A percentile compares a stretch with the other conserved stretches of the same genome.
These are phyloP conservation scores for Metarhizium anisopliae DNA, from an alignment of 2,329 filamentous ascomycete genomes.

Conservation along the genomic window DNA sequence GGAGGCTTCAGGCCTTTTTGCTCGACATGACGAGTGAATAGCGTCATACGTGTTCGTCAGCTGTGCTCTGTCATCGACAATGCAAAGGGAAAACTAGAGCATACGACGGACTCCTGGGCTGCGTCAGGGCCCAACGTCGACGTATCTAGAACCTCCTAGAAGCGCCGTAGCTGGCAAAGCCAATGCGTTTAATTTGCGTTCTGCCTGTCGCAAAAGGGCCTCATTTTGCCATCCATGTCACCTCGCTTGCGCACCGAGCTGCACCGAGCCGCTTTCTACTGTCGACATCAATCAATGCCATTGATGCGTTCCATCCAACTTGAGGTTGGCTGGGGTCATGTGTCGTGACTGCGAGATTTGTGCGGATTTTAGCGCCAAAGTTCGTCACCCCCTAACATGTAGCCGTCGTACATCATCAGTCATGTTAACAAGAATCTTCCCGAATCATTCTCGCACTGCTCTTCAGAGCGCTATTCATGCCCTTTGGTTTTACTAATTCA, in stretches of 20 bases:
- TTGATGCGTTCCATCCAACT: background rate
- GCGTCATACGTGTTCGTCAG: no score
- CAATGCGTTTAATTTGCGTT: background rate
- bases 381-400: background rate
- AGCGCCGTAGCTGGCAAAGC: background rate
- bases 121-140: background rate
- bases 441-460: background rate
- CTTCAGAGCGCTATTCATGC: background rate
- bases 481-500: background rate
- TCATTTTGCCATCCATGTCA: background rate
- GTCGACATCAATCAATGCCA: background rate
- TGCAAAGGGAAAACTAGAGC: no score
- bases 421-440: background rate
- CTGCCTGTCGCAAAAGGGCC: background rate
- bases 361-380: constrained; percentile 23
- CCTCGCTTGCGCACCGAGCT: background rate
- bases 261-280: background rate
- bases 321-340: background rate
- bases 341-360: constrained; percentile 19
- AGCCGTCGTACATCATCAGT: background rate
- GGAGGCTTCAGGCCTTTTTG: no score
- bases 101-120: no score
- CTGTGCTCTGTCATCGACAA: no score
- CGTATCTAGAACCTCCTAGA: background rate
- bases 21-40: no score